A percentile compares a stretch with the other conserved stretches of the same genome.
Evolutionary conservation across 78 protist genomes (phyloP).

Genomic region (Dictyostelium firmibasis): DNA sequence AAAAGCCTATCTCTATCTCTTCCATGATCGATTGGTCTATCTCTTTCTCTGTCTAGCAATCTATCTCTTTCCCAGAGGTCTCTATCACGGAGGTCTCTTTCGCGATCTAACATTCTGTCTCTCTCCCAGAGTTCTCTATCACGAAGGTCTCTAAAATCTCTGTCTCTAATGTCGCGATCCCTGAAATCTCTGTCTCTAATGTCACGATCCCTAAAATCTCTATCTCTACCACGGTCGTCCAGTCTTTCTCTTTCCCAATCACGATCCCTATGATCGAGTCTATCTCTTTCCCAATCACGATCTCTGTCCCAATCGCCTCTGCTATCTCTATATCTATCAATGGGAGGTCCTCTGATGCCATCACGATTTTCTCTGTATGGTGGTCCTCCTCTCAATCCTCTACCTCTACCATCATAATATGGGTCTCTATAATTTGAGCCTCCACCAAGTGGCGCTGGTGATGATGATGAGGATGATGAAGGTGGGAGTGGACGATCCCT

Average conservation of each 20-base stretch:
- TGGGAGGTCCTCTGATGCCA: background rate
- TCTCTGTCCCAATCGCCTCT: background rate
- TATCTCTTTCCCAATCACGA: background rate
- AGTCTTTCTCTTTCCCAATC: background rate
- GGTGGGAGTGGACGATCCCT: conserved; percentile 5
- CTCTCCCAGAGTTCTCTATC: conserved; percentile 14
- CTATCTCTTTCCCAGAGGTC: conserved; percentile 31
- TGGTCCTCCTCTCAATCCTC: background rate
- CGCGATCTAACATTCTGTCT: background rate
- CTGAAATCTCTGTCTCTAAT: background rate
- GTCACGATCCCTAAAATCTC: conserved; percentile 16
- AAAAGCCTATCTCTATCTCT: conserved; percentile 10
- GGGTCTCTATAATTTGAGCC: background rate
- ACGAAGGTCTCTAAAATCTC: conserved; percentile 3
- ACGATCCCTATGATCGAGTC: background rate
- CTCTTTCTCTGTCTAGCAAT: background rate
- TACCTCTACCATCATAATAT: background rate
- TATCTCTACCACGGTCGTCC: background rate
- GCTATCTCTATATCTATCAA: background rate
- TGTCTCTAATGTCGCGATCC: background rate
- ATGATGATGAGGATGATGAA: background rate
- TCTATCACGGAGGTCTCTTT: background rate
- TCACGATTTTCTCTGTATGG: background rate
- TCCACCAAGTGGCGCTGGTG: background rate
- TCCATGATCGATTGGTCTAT: background rate